Evolutionary conservation across 2,329 filamentous ascomycete species (phyloP).

Genomic region (Sclerotinia sclerotiorum): DNA sequence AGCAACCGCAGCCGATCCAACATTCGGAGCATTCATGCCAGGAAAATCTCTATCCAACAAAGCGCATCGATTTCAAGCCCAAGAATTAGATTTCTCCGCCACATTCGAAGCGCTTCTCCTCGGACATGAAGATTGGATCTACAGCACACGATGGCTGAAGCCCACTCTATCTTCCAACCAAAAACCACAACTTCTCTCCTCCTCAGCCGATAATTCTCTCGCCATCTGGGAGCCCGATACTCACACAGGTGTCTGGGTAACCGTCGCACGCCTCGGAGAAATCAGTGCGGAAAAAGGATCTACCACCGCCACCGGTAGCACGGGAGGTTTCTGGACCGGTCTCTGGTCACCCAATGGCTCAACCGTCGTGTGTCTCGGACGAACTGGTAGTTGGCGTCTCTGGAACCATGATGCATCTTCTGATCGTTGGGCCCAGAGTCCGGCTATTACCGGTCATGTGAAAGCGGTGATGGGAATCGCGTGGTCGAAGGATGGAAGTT

Average conservation of each 20-base stretch:
- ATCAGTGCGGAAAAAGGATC: constrained; percentile 94
- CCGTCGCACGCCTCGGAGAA: constrained; percentile 80
- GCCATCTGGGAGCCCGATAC: constrained; percentile 88
- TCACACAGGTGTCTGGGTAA: constrained; percentile 87
- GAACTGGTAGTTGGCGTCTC: constrained; percentile 89
- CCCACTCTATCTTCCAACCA: constrained; percentile 32
- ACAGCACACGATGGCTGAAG: constrained; percentile 60
- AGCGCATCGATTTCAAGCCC: constrained; percentile 70
- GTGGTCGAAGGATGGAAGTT: constrained; percentile 80
- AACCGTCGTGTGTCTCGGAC: constrained; percentile 76
- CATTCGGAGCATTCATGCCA: constrained; percentile 57
- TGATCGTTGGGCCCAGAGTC: constrained; percentile 72
- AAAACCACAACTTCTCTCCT: constrained; percentile 74
- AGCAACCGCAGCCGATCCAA: constrained; percentile 56
- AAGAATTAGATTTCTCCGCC: constrained; percentile 65
- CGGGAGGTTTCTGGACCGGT: constrained; percentile 94
- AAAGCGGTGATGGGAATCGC: constrained; percentile 76
- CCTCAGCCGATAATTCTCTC: constrained; percentile 93
- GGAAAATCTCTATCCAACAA: constrained; percentile 85
- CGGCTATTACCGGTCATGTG: constrained; percentile 82
- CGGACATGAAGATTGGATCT: constrained; percentile 98
- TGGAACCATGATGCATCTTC: constrained; percentile 66
- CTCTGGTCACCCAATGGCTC: constrained; percentile 81
- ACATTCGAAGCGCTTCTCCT: constrained; percentile 93
- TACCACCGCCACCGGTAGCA: constrained; percentile 92